phyloP scores from a whole-genome alignment of 2,329 filamentous ascomycete genomes.

The Penicillium sp. region DNA sequence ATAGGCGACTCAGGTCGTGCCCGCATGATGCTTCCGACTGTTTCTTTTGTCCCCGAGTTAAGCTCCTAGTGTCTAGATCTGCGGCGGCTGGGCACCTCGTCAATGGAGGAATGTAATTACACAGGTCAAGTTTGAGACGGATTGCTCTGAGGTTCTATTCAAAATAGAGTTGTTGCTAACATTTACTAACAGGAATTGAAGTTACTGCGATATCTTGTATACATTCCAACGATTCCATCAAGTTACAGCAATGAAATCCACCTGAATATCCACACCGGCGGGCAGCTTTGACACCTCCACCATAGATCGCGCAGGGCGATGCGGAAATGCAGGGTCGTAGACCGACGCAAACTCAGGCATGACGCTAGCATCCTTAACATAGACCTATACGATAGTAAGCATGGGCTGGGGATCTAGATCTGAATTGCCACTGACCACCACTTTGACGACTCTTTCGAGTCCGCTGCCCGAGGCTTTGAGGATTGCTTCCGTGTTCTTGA shows the following conservation, averaged over 20 bases:
- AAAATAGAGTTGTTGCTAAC: no score
- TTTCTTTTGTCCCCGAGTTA: background rate
- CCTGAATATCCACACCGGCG: conserved; percentile 12
- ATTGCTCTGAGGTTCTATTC: no score
- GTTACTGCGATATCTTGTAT: no score
- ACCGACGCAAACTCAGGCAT: conserved; percentile 14
- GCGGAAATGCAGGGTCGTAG: conserved; percentile 12
- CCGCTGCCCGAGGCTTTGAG: conserved; percentile 73
- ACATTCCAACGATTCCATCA: background rate
- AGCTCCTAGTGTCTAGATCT: no score
- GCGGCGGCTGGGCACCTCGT: no score
- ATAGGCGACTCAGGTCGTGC: background rate
- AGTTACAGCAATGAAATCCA: conserved; percentile 15
- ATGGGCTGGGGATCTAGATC: background rate
- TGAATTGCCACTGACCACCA: conserved; percentile 45
- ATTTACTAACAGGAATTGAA: no score
- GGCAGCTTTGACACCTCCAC: conserved; percentile 15
- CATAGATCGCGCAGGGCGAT: conserved; percentile 17
- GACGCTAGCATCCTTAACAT: conserved; percentile 18
- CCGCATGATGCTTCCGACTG: background rate
- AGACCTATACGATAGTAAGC: background rate
- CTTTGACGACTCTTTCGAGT: conserved; percentile 76
- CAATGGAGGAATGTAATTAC: no score
- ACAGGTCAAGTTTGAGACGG: no score
- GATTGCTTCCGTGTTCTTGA: conserved; percentile 70